Evolutionary conservation across 352 stramenopile genomes (phyloP).

Genomic region (Plasmopara halstedii): DNA sequence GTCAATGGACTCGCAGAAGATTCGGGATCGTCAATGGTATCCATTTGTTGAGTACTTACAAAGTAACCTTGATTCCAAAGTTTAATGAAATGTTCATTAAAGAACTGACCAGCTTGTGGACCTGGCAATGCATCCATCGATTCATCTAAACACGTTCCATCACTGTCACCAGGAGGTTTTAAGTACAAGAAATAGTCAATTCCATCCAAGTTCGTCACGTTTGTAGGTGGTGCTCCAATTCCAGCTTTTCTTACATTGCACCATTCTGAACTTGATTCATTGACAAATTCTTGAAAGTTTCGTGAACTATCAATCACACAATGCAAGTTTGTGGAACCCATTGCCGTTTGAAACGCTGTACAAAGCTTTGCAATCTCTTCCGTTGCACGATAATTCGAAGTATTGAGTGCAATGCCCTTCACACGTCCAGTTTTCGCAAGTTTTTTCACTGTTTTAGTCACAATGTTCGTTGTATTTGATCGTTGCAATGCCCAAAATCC

Average conservation of each 20-base stretch:
- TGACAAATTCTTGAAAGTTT: constrained; percentile 43
- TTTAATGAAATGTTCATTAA: constrained; percentile 50
- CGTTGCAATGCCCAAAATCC: constrained; percentile 48
- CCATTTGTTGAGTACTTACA: constrained; percentile 19
- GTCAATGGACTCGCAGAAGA: constrained; percentile 1
- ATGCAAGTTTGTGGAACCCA: constrained; percentile 26
- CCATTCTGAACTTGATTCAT: constrained; percentile 39
- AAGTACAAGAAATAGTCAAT: constrained; percentile 69
- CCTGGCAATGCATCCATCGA: constrained; percentile 41
- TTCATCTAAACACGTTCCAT: constrained; percentile 42
- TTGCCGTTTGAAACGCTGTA: constrained; percentile 42
- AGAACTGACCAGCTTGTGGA: constrained; percentile 45
- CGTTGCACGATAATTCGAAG: constrained; percentile 65
- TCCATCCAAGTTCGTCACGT: constrained; percentile 33
- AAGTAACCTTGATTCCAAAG: constrained; percentile 66
- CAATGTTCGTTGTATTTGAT: constrained; percentile 12
- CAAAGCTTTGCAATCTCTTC: constrained; percentile 38
- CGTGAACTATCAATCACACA: constrained; percentile 65
- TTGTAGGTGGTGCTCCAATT: constrained; percentile 46
- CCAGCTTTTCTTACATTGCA: constrained; percentile 55
- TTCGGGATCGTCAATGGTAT: constrained; percentile 24
- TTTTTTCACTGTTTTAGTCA: constrained; percentile 40
- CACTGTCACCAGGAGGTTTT: constrained; percentile 57
- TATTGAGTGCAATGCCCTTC: constrained; percentile 73
- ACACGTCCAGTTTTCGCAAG: constrained; percentile 27